Conservation (phyloP, 495 filamentous ascomycete genomes). For the Trichocladium antarcticum region DNA sequence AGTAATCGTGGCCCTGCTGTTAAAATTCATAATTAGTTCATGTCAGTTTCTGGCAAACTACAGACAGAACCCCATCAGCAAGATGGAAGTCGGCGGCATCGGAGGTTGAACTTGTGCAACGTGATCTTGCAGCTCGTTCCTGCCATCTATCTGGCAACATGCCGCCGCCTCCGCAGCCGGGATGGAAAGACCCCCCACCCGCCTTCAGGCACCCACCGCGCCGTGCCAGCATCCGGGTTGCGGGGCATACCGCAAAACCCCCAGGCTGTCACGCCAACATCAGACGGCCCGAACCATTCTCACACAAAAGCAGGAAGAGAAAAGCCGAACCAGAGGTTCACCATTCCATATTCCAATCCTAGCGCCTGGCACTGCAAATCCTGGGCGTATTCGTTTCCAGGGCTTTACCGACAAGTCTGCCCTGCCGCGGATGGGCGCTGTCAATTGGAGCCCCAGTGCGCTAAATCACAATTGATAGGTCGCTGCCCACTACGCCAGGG, state of each 20-base stretch:
- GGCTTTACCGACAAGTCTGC: too few relatives aligned
- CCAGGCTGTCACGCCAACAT: not conserved
- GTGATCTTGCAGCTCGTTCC: not conserved
- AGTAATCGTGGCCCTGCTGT: too few relatives aligned
- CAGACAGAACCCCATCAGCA: too few relatives aligned
- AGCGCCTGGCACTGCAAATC: too few relatives aligned
- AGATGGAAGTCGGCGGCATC: not conserved
- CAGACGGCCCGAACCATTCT: not conserved
- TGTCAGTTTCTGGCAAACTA: not conserved
- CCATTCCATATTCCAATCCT: too few relatives aligned
- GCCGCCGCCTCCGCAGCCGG: too few relatives aligned
- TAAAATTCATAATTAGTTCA: too few relatives aligned
- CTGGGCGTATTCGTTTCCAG: too few relatives aligned
- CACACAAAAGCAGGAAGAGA: not conserved
- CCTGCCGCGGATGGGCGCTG: too few relatives aligned
- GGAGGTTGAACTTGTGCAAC: not conserved
- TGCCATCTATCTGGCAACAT: not conserved
- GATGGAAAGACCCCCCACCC: too few relatives aligned
- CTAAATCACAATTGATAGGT: not conserved
- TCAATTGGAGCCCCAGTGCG: not conserved
- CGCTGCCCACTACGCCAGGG: not conserved
- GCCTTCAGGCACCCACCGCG: constrained; percentile 7
- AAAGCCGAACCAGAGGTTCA: not conserved
- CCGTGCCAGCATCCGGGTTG: not conserved
- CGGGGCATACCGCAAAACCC: not conserved